Percentiles rank a stretch among this genome's conserved stretches.
These are phyloP conservation scores for Tephrocybe sp. DNA, from an alignment of 768 basidiomycete species.

Conservation along the genomic window DNA sequence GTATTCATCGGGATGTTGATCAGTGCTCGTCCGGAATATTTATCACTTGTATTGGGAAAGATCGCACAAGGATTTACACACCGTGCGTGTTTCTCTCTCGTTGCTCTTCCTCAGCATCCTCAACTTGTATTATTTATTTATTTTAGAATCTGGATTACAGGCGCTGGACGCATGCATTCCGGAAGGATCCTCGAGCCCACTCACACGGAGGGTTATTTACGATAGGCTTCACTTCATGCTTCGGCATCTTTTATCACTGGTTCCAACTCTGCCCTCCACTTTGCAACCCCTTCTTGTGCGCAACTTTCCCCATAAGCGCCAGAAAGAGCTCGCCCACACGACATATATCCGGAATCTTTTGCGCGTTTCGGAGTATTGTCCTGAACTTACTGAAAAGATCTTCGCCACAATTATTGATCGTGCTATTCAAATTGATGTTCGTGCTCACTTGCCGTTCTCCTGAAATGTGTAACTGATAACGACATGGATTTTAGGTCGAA, in stretches of 20 bases:
- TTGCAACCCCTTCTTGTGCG: constrained; percentile 81
- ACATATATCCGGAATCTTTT: constrained; percentile 92
- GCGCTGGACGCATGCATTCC: constrained; percentile 54
- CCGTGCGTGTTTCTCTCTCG: constrained; percentile 52
- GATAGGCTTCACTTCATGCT: constrained; percentile 85
- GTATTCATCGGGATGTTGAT: constrained; percentile 90
- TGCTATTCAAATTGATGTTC: constrained; percentile 93
- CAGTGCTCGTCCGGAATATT: constrained; percentile 88
- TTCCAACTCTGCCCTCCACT: constrained; percentile 88
- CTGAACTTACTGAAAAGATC: constrained; percentile 81
- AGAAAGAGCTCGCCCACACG: constrained; percentile 71
- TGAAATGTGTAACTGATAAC: background rate
- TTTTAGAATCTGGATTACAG: constrained; percentile 68
- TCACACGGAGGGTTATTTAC: constrained; percentile 83
- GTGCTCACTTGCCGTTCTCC: constrained; percentile 20
- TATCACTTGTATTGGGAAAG: constrained; percentile 78
- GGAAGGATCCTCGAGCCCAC: constrained; percentile 62
- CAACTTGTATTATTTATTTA: too few species aligned
- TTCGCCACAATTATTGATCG: constrained; percentile 87
- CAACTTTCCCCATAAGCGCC: constrained; percentile 92
- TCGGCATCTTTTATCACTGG: constrained; percentile 80
- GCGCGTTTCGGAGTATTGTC: constrained; percentile 80
- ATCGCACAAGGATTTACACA: constrained; percentile 85
- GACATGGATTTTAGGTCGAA: constrained; percentile 66
- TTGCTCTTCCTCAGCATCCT: background rate